A percentile compares a stretch with the other conserved stretches of the same genome.
Conservation (phyloP, 192 early-diverging fungal genomes). For the Gigaspora rosea region DNA sequence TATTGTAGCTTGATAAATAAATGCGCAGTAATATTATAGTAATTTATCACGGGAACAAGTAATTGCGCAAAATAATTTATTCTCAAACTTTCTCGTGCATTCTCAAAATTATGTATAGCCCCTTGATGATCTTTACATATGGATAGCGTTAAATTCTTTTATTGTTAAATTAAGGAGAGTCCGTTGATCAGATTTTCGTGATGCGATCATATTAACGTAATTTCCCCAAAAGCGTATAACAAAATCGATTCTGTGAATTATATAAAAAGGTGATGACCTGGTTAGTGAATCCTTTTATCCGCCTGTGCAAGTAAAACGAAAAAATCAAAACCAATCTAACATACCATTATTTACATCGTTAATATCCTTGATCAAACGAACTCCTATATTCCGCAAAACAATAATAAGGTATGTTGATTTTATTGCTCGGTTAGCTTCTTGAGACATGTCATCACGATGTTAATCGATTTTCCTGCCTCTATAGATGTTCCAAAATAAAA, state of each 20-base stretch:
- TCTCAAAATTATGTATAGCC: too few species aligned
- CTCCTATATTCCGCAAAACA: background rate
- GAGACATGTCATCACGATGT: background rate
- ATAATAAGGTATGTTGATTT: too few species aligned
- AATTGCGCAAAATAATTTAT: background rate
- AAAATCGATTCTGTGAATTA: background rate
- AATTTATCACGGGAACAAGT: background rate
- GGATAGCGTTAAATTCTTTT: slow-evolving; percentile 16
- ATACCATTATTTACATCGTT: too few species aligned
- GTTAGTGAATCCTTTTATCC: too few species aligned
- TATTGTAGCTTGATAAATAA: background rate
- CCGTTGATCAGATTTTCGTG: too few species aligned
- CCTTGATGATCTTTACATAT: background rate
- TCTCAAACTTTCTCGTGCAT: too few species aligned
- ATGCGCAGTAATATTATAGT: slow-evolving; percentile 16
- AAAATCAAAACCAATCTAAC: too few species aligned
- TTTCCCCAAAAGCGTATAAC: background rate
- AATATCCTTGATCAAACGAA: too few species aligned
- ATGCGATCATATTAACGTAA: too few species aligned
- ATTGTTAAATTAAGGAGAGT: slow-evolving; percentile 8
- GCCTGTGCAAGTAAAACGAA: too few species aligned
- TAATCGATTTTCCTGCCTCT: too few species aligned
- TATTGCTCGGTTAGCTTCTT: background rate
- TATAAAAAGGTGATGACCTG: background rate
- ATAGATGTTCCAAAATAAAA: background rate